A percentile compares a stretch with the other conserved stretches of the same genome.
Evolutionary conservation across 2,329 filamentous ascomycete genomes (phyloP).

Genomic region (Xylaria sp.): DNA sequence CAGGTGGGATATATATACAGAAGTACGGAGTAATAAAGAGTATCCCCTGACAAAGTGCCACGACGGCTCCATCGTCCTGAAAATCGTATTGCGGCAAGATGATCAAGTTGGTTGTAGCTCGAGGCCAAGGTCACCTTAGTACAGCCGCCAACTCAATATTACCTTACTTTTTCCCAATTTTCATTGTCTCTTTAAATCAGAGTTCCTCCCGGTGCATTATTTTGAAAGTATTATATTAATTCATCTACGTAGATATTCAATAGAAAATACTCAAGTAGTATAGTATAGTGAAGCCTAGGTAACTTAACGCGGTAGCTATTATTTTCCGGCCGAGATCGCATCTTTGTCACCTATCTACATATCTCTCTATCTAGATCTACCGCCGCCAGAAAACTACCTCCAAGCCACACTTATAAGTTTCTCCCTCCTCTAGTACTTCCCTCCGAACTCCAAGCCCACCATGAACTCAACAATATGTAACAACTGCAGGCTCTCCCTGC

Average conservation of each 20-base stretch:
- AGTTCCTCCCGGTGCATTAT: neutral
- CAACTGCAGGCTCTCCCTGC: constrained; percentile 42
- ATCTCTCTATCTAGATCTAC: no score
- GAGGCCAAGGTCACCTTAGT: no score
- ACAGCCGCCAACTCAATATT: no score
- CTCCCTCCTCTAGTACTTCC: neutral
- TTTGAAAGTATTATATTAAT: no score
- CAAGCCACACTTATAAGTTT: neutral
- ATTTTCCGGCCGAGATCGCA: neutral
- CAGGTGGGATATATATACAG: no score
- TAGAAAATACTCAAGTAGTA: no score
- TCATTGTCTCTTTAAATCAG: neutral
- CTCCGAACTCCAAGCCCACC: constrained; percentile 1
- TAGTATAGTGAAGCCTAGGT: neutral
- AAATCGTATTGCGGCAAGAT: neutral
- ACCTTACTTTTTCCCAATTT: neutral
- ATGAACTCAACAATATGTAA: constrained; percentile 45
- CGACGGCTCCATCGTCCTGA: neutral
- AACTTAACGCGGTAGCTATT: neutral
- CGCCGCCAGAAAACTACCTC: no score
- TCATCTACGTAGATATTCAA: no score
- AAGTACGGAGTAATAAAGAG: no score
- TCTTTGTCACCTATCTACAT: neutral
- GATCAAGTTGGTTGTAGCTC: neutral
- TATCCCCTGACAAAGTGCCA: no score